Conservation (phyloP, 495 filamentous ascomycete species). For the Neurospora tetrasperma region DNA sequence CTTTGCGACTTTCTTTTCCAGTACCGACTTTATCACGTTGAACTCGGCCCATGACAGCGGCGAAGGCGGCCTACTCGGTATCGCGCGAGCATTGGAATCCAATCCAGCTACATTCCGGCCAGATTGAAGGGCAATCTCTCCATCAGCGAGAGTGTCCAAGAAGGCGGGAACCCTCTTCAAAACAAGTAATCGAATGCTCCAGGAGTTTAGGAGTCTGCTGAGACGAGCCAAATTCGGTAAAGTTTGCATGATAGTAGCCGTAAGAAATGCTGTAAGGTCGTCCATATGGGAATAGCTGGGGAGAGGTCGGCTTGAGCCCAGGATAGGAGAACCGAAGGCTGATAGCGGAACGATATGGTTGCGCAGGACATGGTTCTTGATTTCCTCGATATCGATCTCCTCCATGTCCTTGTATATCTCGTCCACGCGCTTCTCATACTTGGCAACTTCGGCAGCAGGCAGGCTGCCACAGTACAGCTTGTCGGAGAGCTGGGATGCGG, state of each 20-base stretch:
- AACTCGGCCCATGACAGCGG: slow-evolving; percentile 43
- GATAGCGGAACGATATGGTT: slow-evolving; percentile 55
- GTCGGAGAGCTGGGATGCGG: slow-evolving; percentile 14
- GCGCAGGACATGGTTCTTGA: slow-evolving; percentile 80
- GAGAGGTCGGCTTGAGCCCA: slow-evolving; percentile 33
- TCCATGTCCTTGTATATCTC: slow-evolving; percentile 71
- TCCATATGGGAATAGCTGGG: slow-evolving; percentile 50
- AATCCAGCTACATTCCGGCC: slow-evolving; percentile 50
- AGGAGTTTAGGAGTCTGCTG: slow-evolving; percentile 55
- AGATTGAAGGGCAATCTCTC: slow-evolving; percentile 50
- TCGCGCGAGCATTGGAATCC: slow-evolving; percentile 2
- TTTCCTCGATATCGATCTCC: slow-evolving; percentile 72
- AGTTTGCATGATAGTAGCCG: slow-evolving; percentile 75
- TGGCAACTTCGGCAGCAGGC: slow-evolving; percentile 44
- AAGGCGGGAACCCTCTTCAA: slow-evolving; percentile 61
- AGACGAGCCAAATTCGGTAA: slow-evolving; percentile 73
- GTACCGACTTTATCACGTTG: slow-evolving; percentile 47
- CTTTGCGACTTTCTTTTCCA: slow-evolving; percentile 58
- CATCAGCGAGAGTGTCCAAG: slow-evolving; percentile 52
- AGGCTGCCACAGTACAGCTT: slow-evolving; percentile 59
- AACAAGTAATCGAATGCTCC: slow-evolving; percentile 66
- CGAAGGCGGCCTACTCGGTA: slow-evolving; percentile 11
- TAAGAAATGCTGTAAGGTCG: slow-evolving; percentile 81
- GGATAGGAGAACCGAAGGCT: slow-evolving; percentile 41
- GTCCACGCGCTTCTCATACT: slow-evolving; percentile 65